These are phyloP conservation scores for Linanthus parryae DNA, from an alignment of 148 eudicot genomes.

Conservation along the genomic window DNA sequence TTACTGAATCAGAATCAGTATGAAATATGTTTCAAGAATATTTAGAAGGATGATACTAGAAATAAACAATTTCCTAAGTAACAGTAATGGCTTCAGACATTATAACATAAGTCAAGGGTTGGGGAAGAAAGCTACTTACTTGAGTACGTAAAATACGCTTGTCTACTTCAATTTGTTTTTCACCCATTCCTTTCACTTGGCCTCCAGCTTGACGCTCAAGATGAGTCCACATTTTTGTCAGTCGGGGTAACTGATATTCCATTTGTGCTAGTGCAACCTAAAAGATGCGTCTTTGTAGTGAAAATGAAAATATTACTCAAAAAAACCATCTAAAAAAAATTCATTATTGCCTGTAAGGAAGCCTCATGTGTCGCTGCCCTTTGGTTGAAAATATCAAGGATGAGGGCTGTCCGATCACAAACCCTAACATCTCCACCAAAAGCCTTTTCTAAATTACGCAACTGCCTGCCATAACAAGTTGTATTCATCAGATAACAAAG, in stretches of 20 bases:
- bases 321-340: background rate
- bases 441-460: slow-evolving; percentile 84
- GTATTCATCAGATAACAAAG: too few relatives aligned
- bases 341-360: slow-evolving; percentile 63
- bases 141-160: slow-evolving; percentile 92
- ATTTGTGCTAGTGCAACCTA: slow-evolving; percentile 94
- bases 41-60: too few relatives aligned
- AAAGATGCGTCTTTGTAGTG: slow-evolving; percentile 6
- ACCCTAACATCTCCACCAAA: slow-evolving; percentile 93
- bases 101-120: too few relatives aligned
- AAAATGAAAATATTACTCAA: background rate
- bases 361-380: slow-evolving; percentile 99
- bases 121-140: slow-evolving; percentile 51
- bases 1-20: too few relatives aligned
- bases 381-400: slow-evolving; percentile 92
- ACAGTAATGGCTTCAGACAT: too few relatives aligned
- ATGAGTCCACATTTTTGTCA: slow-evolving; percentile 94
- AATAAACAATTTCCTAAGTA: too few relatives aligned
- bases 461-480: too few relatives aligned
- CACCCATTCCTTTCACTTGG: slow-evolving; percentile 99
- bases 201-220: slow-evolving; percentile 99
- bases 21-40: too few relatives aligned
- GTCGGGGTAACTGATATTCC: slow-evolving; percentile 92
- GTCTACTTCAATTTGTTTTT: slow-evolving; percentile 99
- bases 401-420: slow-evolving; percentile 96